Percentiles rank a stretch among this genome's conserved stretches.
Evolutionary conservation across 257 asterid species (phyloP).

Genomic region (Avicennia marina): DNA sequence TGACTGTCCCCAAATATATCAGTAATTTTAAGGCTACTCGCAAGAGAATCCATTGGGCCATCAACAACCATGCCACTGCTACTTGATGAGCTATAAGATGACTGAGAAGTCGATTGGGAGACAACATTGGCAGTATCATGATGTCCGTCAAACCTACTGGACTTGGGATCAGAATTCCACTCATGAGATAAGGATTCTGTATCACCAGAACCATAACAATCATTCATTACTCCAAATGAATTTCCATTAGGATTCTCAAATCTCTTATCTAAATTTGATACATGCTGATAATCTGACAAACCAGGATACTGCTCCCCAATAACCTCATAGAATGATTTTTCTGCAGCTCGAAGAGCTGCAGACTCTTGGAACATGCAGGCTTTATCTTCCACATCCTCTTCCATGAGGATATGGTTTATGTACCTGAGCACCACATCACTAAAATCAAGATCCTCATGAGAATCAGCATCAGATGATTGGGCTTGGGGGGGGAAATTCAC

Average conservation of each 20-base stretch:
- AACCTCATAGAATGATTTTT: constrained; percentile 62
- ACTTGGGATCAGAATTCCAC: constrained; percentile 24
- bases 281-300: constrained; percentile 12
- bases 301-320: constrained; percentile 43
- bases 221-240: constrained; percentile 11
- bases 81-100: constrained; percentile 34
- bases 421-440: constrained; percentile 55
- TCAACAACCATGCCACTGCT: constrained; percentile 33
- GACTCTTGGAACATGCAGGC: constrained; percentile 61
- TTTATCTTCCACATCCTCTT: constrained; percentile 64
- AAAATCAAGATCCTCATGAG: constrained; percentile 51
- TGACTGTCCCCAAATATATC: constrained; percentile 41
- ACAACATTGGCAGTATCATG: constrained; percentile 15
- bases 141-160: neutral
- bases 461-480: constrained; percentile 25
- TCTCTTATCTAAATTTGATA: constrained; percentile 17
- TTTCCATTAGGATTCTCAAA: constrained; percentile 11
- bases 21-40: constrained; percentile 35
- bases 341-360: constrained; percentile 65
- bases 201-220: constrained; percentile 4
- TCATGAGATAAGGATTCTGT: constrained; percentile 25
- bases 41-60: constrained; percentile 44
- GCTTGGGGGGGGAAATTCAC: constrained; percentile 8
- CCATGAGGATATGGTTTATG: constrained; percentile 60
- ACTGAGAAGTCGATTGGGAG: constrained; percentile 24